These are phyloP conservation scores for Coix lacrymajobi DNA, from an alignment of 176 grass and related monocot species.

Conservation along the genomic window DNA sequence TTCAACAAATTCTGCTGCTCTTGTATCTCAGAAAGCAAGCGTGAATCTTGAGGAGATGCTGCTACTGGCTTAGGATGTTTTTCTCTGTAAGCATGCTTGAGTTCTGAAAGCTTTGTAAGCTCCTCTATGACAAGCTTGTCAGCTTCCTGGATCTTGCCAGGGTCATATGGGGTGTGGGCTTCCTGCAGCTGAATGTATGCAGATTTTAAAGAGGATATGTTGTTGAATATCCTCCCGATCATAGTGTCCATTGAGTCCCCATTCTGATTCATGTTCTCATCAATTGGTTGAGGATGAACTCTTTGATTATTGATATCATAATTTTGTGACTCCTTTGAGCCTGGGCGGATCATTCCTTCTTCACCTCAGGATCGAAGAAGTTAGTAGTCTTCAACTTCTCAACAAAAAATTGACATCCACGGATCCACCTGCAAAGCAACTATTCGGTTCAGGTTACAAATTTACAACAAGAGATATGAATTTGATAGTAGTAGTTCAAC, in stretches of 20 bases:
- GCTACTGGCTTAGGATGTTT: conserved; percentile 80
- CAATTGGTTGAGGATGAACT: conserved; percentile 89
- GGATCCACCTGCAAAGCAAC: conserved; percentile 32
- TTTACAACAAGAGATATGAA: neutral
- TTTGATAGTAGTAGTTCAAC: neutral
- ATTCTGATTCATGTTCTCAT: conserved; percentile 77
- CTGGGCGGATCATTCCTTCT: conserved; percentile 54
- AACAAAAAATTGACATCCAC: conserved; percentile 19
- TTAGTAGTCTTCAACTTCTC: conserved; percentile 11
- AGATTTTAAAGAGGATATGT: conserved; percentile 91
- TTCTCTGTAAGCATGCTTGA: conserved; percentile 93
- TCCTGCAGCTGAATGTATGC: conserved; percentile 94
- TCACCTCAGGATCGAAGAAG: conserved; percentile 17
- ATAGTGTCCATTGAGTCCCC: conserved; percentile 62
- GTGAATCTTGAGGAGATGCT: conserved; percentile 76
- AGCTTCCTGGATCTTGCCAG: conserved; percentile 78
- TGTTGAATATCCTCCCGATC: conserved; percentile 71
- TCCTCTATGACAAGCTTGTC: conserved; percentile 97
- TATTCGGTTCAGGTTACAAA: neutral
- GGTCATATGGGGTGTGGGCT: conserved; percentile 94
- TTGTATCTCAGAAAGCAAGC: conserved; percentile 84
- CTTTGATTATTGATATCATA: conserved; percentile 88
- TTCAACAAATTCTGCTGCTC: conserved; percentile 93
- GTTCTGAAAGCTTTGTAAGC: conserved; percentile 86
- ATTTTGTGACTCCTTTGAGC: conserved; percentile 58